A percentile compares a stretch with the other conserved stretches of the same genome.
phyloP scores from a whole-genome alignment of 1,139 yeast genomes.

The Yamadazyma diospyri region DNA sequence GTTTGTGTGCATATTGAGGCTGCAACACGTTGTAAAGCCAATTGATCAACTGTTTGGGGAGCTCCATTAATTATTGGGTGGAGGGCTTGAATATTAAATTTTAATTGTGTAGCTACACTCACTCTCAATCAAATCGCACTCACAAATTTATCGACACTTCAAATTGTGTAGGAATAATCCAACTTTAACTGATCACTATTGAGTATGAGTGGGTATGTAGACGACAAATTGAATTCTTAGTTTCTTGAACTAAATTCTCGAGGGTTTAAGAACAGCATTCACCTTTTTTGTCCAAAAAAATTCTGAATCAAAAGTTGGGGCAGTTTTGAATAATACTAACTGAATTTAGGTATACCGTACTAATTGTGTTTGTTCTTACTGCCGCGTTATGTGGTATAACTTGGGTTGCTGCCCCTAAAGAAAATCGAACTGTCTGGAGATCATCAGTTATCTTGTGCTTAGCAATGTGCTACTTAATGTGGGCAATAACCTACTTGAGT shows the following conservation, averaged over 20 bases:
- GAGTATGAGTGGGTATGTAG: conserved; percentile 31
- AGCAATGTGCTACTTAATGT: conserved; percentile 89
- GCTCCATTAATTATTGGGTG: conserved; percentile 27
- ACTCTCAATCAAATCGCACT: conserved; percentile 1
- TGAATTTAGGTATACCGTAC: conserved; percentile 60
- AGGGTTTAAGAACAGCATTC: too few species aligned
- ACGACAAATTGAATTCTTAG: too few species aligned
- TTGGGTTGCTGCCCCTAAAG: conserved; percentile 61
- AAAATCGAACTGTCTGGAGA: conserved; percentile 77
- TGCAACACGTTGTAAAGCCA: conserved; percentile 46
- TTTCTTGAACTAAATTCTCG: too few species aligned
- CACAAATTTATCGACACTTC: too few species aligned
- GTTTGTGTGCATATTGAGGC: conserved; percentile 52
- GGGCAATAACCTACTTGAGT: conserved; percentile 86
- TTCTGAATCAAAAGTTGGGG: too few species aligned
- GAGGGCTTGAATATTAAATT: too few species aligned
- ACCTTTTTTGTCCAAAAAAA: too few species aligned
- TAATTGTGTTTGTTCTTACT: conserved; percentile 60
- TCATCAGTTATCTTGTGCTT: conserved; percentile 78
- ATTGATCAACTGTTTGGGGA: conserved; percentile 35
- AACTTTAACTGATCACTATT: too few species aligned
- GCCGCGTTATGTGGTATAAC: conserved; percentile 59
- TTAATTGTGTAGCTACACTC: too few species aligned
- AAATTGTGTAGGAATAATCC: too few species aligned
- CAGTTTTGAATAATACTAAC: conserved; percentile 7